Evolutionary conservation across 2,329 filamentous ascomycete genomes (phyloP).

Genomic region (Colletotrichum sp.): DNA sequence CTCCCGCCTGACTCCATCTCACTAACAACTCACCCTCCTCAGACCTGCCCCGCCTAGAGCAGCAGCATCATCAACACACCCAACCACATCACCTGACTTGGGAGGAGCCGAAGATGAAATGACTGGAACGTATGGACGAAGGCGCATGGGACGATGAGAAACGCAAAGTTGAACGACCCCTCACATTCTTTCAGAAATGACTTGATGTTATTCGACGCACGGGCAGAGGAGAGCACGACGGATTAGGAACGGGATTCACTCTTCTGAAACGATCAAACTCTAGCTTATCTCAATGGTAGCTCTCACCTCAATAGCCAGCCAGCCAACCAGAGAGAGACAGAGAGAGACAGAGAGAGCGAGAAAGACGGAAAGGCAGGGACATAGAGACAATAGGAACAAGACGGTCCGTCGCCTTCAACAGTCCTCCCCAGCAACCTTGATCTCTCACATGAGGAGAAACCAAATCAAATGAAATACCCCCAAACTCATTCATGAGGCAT

Average conservation of each 20-base stretch:
- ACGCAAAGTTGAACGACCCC: background rate
- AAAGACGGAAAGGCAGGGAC: background rate
- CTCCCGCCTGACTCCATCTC: background rate
- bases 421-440: background rate
- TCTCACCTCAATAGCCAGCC: background rate
- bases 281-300: background rate
- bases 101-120: background rate
- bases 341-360: background rate
- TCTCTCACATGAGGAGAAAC: background rate
- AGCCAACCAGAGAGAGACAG: background rate
- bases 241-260: background rate
- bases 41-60: slow-evolving; percentile 37
- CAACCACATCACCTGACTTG: background rate
- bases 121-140: background rate
- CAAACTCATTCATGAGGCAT: background rate
- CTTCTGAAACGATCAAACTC: slow-evolving; percentile 1
- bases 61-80: background rate
- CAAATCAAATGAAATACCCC: background rate
- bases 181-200: slow-evolving; percentile 12
- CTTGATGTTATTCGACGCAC: background rate
- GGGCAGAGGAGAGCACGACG: background rate
- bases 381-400: background rate
- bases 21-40: background rate
- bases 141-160: background rate
- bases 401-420: background rate